These are phyloP conservation scores for Naganishia liquefaciens DNA, from an alignment of 1,284 basidiomycete genomes.

Conservation along the genomic window DNA sequence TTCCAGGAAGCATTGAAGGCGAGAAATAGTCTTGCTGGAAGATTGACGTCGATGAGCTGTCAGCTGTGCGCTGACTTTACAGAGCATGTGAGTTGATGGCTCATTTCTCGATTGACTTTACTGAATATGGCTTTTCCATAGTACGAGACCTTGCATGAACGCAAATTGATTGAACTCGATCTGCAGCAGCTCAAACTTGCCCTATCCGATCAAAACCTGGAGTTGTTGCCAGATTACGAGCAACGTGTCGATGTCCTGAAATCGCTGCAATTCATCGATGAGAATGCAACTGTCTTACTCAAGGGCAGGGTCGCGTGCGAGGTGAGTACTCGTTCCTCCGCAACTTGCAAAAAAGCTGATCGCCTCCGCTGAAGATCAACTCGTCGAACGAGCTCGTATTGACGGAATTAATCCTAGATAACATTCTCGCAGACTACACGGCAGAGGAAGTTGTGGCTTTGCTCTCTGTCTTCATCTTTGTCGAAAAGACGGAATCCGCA, in stretches of 20 bases:
- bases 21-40: slow-evolving; percentile 61
- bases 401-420: slow-evolving; percentile 96
- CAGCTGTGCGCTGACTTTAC: slow-evolving; percentile 66
- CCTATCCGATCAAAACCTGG: slow-evolving; percentile 93
- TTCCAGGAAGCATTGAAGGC: slow-evolving; percentile 80
- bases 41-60: slow-evolving; percentile 59
- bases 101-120: slow-evolving; percentile 7
- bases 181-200: slow-evolving; percentile 74
- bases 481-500: slow-evolving; percentile 90
- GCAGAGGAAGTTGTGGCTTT: slow-evolving; percentile 97
- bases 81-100: slow-evolving; percentile 61
- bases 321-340: slow-evolving; percentile 55
- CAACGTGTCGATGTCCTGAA: slow-evolving; percentile 88
- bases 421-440: slow-evolving; percentile 82
- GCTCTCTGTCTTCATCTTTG: slow-evolving; percentile 93
- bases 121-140: slow-evolving; percentile 48
- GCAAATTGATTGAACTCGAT: slow-evolving; percentile 70
- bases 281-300: slow-evolving; percentile 87
- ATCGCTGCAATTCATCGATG: slow-evolving; percentile 87
- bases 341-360: neutral
- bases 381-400: slow-evolving; percentile 93
- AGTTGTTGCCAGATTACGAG: slow-evolving; percentile 95
- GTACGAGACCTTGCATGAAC: slow-evolving; percentile 74
- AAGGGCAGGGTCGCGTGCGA: slow-evolving; percentile 99
- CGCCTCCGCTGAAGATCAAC: slow-evolving; percentile 71